Evolutionary conservation across 2,329 filamentous ascomycete genomes (phyloP).

Genomic region (Aurifilum marmelostoma): DNA sequence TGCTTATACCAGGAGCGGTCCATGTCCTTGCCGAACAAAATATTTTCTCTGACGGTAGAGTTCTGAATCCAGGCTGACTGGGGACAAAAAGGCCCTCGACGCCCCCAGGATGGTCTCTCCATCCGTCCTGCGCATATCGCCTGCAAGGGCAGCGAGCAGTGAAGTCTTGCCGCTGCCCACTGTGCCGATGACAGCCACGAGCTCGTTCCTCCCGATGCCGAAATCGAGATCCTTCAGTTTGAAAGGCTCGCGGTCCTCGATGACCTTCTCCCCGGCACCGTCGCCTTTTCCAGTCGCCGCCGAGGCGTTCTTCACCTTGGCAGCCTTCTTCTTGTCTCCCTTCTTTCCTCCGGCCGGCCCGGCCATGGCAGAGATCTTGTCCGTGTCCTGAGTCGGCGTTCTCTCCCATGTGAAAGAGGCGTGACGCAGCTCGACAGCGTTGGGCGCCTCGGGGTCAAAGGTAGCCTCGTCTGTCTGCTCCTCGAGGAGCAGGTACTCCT

Average conservation of each 20-base stretch:
- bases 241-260: constrained; percentile 64
- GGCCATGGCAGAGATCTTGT: constrained; percentile 46
- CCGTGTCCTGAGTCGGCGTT: constrained; percentile 57
- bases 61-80: constrained; percentile 99
- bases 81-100: constrained; percentile 84
- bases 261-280: constrained; percentile 48
- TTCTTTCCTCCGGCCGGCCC: constrained; percentile 44
- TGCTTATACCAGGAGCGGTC: constrained; percentile 78
- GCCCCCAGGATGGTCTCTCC: constrained; percentile 78
- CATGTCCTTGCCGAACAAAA: constrained; percentile 82
- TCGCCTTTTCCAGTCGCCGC: constrained; percentile 38
- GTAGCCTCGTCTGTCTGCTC: constrained; percentile 75
- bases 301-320: constrained; percentile 29
- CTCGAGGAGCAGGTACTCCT: constrained; percentile 86
- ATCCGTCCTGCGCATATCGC: constrained; percentile 85
- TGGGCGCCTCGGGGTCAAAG: constrained; percentile 58
- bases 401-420: constrained; percentile 90
- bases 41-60: constrained; percentile 82
- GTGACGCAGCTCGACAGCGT: constrained; percentile 71
- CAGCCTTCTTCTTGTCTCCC: constrained; percentile 48
- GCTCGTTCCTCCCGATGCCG: constrained; percentile 71
- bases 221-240: constrained; percentile 71
- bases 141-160: constrained; percentile 83
- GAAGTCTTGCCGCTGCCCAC: constrained; percentile 92
- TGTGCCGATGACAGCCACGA: constrained; percentile 84